Evolutionary conservation across 306 rosid species (phyloP).

Genomic region (Acacia crassicarpa): DNA sequence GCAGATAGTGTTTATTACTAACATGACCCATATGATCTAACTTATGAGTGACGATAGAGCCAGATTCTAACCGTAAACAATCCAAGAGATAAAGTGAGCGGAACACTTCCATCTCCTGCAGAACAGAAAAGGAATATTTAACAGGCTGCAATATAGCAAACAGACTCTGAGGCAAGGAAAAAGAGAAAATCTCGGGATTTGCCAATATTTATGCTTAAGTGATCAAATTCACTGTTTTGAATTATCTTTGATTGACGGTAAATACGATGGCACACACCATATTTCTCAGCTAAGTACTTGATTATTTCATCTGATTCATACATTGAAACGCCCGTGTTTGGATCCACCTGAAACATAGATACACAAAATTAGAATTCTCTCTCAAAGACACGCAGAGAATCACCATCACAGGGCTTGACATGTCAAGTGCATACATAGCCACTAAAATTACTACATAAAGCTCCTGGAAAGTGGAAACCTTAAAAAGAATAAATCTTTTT

Average conservation of each 20-base stretch:
- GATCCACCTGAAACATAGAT: slow-evolving; percentile 73
- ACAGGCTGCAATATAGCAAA: slow-evolving; percentile 15
- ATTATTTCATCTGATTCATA: slow-evolving; percentile 97
- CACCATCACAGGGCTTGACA: slow-evolving; percentile 8
- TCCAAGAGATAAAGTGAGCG: slow-evolving; percentile 80
- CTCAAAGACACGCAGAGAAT: slow-evolving; percentile 6
- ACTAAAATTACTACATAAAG: neutral
- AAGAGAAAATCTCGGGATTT: neutral
- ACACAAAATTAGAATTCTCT: slow-evolving; percentile 24
- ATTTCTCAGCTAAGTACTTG: slow-evolving; percentile 75
- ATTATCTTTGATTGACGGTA: neutral
- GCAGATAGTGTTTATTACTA: slow-evolving; percentile 15
- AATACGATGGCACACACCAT: slow-evolving; percentile 55
- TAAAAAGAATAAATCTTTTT: neutral
- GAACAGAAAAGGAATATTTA: slow-evolving; percentile 28
- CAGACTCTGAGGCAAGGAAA: neutral
- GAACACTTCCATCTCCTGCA: slow-evolving; percentile 86
- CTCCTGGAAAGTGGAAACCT: slow-evolving; percentile 7
- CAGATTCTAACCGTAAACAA: slow-evolving; percentile 73
- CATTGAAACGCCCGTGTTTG: slow-evolving; percentile 90
- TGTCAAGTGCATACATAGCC: slow-evolving; percentile 16
- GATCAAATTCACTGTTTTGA: slow-evolving; percentile 7
- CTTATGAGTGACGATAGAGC: neutral
- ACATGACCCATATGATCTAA: slow-evolving; percentile 23
- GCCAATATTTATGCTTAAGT: neutral